These are phyloP conservation scores for Skeletonema menzelii DNA, from an alignment of 108 stramenopile genomes.

Conservation along the genomic window DNA sequence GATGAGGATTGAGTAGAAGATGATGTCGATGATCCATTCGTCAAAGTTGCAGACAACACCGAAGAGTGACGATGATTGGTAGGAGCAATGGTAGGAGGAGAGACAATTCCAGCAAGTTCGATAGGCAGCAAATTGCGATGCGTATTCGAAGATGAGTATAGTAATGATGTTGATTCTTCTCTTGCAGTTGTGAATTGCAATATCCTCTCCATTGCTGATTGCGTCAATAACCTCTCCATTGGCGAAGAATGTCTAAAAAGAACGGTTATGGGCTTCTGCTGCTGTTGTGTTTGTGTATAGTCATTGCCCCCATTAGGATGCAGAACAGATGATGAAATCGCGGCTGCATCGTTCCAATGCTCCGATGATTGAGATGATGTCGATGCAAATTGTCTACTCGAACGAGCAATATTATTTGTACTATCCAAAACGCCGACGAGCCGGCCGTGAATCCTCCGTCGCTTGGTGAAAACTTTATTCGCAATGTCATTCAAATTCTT, in stretches of 20 bases:
- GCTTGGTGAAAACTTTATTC: conserved; percentile 42
- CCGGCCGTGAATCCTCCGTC: conserved; percentile 67
- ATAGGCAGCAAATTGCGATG: conserved; percentile 51
- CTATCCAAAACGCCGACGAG: conserved; percentile 52
- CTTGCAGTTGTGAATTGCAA: conserved; percentile 10
- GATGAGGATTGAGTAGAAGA: neutral
- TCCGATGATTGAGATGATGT: neutral
- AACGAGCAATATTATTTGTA: neutral
- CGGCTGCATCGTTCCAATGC: neutral
- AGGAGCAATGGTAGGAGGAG: neutral
- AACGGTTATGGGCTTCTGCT: conserved; percentile 43
- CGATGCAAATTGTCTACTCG: neutral
- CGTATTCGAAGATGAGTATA: conserved; percentile 27
- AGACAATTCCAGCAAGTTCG: conserved; percentile 33
- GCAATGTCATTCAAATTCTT: conserved; percentile 70
- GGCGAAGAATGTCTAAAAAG: conserved; percentile 73
- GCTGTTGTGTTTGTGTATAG: neutral
- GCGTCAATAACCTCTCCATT: conserved; percentile 60
- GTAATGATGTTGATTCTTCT: conserved; percentile 11
- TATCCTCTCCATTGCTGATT: conserved; percentile 61
- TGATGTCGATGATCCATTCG: conserved; percentile 3
- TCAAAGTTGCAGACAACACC: conserved; percentile 1
- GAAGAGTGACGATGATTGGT: conserved; percentile 3
- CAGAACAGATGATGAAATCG: neutral
- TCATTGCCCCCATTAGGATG: neutral